Conservation (phyloP, 2,329 filamentous ascomycete genomes). For the Arthrobotrys entomopaga region DNA sequence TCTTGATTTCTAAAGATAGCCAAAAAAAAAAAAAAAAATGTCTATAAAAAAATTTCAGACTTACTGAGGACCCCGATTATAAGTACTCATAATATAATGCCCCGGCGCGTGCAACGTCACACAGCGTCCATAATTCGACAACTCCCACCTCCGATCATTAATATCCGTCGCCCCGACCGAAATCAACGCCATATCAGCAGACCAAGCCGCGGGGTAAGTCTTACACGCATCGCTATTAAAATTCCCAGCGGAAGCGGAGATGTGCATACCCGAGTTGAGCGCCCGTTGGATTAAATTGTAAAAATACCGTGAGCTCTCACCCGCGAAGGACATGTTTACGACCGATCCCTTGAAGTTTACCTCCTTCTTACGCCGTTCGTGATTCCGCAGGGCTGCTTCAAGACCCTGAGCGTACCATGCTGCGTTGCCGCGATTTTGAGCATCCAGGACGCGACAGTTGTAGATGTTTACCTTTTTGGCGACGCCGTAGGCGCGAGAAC, state of each 20-base stretch:
- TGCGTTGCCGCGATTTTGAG: slow-evolving; percentile 3
- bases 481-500: slow-evolving; percentile 9
- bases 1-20: neutral
- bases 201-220: slow-evolving; percentile 15
- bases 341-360: slow-evolving; percentile 16
- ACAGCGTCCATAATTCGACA: slow-evolving; percentile 65
- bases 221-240: slow-evolving; percentile 14
- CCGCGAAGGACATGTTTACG: slow-evolving; percentile 29
- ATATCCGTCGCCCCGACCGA: slow-evolving; percentile 62
- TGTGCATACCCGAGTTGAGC: slow-evolving; percentile 19
- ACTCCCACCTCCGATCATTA: slow-evolving; percentile 61
- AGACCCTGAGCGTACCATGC: neutral
- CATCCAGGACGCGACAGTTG: neutral
- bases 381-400: neutral
- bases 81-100: slow-evolving; percentile 66
- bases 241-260: slow-evolving; percentile 18
- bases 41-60: neutral
- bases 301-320: neutral
- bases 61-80: slow-evolving; percentile 62
- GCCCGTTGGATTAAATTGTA: slow-evolving; percentile 5
- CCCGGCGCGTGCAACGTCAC: slow-evolving; percentile 71
- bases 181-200: slow-evolving; percentile 57
- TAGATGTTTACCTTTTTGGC: slow-evolving; percentile 59
- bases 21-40: neutral
- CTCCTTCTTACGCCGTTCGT: slow-evolving; percentile 14